phyloP scores from a whole-genome alignment of 2,329 filamentous ascomycete species.

The Allantophomopsis cytisporea region DNA sequence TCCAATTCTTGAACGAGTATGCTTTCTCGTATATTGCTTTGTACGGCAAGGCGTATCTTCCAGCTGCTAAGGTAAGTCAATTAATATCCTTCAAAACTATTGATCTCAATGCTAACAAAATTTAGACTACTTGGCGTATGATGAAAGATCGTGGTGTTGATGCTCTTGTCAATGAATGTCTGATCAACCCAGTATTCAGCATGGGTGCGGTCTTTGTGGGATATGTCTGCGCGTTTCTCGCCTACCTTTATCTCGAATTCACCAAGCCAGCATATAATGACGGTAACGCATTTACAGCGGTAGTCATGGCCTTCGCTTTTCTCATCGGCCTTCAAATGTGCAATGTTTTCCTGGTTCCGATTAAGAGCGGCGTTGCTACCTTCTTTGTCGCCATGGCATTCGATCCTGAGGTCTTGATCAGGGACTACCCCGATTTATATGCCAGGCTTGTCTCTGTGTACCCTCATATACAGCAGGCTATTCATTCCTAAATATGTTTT shows the following conservation, averaged over 20 bases:
- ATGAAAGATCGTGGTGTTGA: slow-evolving; percentile 88
- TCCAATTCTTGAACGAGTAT: slow-evolving; percentile 82
- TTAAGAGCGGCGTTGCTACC: slow-evolving; percentile 81
- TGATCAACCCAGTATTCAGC: slow-evolving; percentile 39
- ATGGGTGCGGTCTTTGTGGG: slow-evolving; percentile 76
- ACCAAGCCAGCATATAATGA: slow-evolving; percentile 69
- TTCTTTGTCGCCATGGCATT: slow-evolving; percentile 72
- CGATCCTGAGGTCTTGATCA: slow-evolving; percentile 61
- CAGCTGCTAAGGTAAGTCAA: slow-evolving; percentile 61
- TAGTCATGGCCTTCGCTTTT: slow-evolving; percentile 76
- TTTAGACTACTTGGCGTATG: slow-evolving; percentile 36
- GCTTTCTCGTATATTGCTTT: slow-evolving; percentile 88
- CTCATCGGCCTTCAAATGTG: slow-evolving; percentile 82
- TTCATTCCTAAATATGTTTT: slow-evolving; percentile 7
- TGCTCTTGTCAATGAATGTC: slow-evolving; percentile 57
- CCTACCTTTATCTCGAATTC: slow-evolving; percentile 78
- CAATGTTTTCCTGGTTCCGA: slow-evolving; percentile 78
- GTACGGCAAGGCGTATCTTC: slow-evolving; percentile 80
- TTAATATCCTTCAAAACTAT: not conserved
- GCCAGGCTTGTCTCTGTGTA: slow-evolving; percentile 68
- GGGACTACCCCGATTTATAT: slow-evolving; percentile 73
- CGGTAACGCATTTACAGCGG: slow-evolving; percentile 53
- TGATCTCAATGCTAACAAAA: not conserved
- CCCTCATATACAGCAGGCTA: slow-evolving; percentile 64
- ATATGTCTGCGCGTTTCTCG: slow-evolving; percentile 67